Percentiles rank a stretch among this genome's conserved stretches.
These are phyloP conservation scores for Beauveria scarabaeidicola DNA, from an alignment of 2,329 filamentous ascomycete genomes.

Conservation along the genomic window DNA sequence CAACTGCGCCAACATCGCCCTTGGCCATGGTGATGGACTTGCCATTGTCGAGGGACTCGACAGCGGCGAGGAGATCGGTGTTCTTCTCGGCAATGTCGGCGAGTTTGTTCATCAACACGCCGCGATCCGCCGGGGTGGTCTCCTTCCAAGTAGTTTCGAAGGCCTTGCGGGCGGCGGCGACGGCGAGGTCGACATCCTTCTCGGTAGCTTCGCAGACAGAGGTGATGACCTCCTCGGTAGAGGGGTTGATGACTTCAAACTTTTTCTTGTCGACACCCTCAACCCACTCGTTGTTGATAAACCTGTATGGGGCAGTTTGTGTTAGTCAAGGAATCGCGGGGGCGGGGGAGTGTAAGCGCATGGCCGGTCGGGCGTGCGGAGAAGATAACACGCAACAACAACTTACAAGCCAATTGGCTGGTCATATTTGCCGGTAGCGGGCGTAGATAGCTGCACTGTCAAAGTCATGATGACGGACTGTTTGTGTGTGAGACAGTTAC, in stretches of 20 bases:
- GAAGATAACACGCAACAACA: neutral
- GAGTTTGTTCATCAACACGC: slow-evolving; percentile 63
- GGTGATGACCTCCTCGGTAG: slow-evolving; percentile 76
- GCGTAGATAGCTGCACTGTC: slow-evolving; percentile 58
- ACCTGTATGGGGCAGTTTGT: slow-evolving; percentile 39
- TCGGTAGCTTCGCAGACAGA: slow-evolving; percentile 78
- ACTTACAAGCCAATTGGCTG: slow-evolving; percentile 56
- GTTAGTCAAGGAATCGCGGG: neutral
- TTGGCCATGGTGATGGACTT: slow-evolving; percentile 71
- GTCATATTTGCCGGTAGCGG: slow-evolving; percentile 49
- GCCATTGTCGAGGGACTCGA: slow-evolving; percentile 84
- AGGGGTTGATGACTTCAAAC: slow-evolving; percentile 86
- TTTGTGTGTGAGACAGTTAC: slow-evolving; percentile 8
- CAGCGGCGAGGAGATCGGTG: slow-evolving; percentile 62
- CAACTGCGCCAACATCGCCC: slow-evolving; percentile 61
- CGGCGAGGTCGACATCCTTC: slow-evolving; percentile 76
- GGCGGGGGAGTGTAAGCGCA: neutral
- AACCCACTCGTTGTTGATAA: slow-evolving; percentile 91
- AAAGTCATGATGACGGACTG: slow-evolving; percentile 33
- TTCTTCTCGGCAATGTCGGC: slow-evolving; percentile 77
- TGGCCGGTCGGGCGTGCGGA: neutral
- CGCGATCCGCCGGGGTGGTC: slow-evolving; percentile 61
- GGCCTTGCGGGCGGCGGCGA: slow-evolving; percentile 75
- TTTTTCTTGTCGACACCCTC: slow-evolving; percentile 72
- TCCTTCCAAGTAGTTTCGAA: slow-evolving; percentile 67